A percentile compares a stretch with the other conserved stretches of the same genome.
Conservation (phyloP, 1,284 basidiomycete genomes). For the Ustilago xerochloae region DNA sequence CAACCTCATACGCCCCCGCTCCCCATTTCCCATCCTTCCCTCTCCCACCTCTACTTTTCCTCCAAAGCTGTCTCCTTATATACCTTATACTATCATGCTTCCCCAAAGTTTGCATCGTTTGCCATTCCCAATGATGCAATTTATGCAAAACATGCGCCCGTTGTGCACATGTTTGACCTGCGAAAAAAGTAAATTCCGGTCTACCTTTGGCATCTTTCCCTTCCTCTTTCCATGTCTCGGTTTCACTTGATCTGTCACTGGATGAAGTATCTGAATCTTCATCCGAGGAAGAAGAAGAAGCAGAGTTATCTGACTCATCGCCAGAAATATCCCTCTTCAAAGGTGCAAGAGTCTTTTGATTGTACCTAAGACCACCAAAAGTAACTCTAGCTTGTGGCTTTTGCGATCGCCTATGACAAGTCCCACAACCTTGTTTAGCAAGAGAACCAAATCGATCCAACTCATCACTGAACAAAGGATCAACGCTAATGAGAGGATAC, state of each 20-base stretch:
- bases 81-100: conserved; percentile 26
- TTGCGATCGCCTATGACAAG: conserved; percentile 42
- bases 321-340: not conserved
- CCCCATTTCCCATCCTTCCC: conserved; percentile 31
- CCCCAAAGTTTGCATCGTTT: conserved; percentile 36
- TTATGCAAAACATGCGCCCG: conserved; percentile 34
- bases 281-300: not conserved
- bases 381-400: conserved; percentile 22
- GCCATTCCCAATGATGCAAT: conserved; percentile 53
- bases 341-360: conserved; percentile 31
- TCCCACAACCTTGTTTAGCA: conserved; percentile 36
- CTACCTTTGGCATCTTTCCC: conserved; percentile 4
- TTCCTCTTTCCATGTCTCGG: conserved; percentile 33
- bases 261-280: not conserved
- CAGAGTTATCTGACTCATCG: not conserved
- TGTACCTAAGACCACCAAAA: conserved; percentile 34
- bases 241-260: conserved; percentile 8
- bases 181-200: conserved; percentile 23
- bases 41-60: conserved; percentile 3
- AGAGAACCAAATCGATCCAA: conserved; percentile 24
- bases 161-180: conserved; percentile 37
- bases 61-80: conserved; percentile 30
- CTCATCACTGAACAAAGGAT: conserved; percentile 34
- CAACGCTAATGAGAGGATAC: conserved; percentile 34
- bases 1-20: conserved; percentile 29